A percentile compares a stretch with the other conserved stretches of the same genome.
phyloP scores from a whole-genome alignment of 495 filamentous ascomycete genomes.

The Trichoderma virens region DNA sequence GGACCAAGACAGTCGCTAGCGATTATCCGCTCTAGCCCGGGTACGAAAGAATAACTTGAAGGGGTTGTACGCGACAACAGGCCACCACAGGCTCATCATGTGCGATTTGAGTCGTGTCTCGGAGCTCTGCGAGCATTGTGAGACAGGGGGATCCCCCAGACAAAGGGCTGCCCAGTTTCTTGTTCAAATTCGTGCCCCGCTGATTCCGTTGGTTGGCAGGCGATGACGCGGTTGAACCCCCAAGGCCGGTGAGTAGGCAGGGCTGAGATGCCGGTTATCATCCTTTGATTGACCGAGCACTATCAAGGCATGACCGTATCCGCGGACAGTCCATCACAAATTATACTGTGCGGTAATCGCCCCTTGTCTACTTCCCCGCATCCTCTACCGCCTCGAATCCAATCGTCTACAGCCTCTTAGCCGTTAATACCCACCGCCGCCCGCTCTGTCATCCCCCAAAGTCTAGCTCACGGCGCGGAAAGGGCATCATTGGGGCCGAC shows the following conservation, averaged over 20 bases:
- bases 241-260: not conserved
- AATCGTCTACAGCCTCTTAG: not conserved
- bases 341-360: not conserved
- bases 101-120: not conserved
- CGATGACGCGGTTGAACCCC: not conserved
- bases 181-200: not conserved
- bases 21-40: not conserved
- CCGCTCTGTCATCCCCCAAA: not conserved
- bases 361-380: not conserved
- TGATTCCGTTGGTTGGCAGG: not conserved
- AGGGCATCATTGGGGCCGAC: not conserved
- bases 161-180: not conserved
- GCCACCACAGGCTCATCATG: not conserved
- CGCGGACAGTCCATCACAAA: not conserved
- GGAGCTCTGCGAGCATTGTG: not conserved
- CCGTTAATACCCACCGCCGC: not conserved
- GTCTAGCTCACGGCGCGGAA: not conserved
- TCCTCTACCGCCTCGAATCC: not conserved
- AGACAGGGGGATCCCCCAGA: not conserved
- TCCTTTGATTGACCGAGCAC: not conserved
- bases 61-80: not conserved
- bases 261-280: not conserved
- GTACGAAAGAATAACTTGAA: not conserved
- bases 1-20: not conserved
- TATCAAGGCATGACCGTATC: not conserved